These are phyloP conservation scores for Lobosporangium transversale DNA, from an alignment of 192 early-diverging fungal genomes.

Conservation along the genomic window DNA sequence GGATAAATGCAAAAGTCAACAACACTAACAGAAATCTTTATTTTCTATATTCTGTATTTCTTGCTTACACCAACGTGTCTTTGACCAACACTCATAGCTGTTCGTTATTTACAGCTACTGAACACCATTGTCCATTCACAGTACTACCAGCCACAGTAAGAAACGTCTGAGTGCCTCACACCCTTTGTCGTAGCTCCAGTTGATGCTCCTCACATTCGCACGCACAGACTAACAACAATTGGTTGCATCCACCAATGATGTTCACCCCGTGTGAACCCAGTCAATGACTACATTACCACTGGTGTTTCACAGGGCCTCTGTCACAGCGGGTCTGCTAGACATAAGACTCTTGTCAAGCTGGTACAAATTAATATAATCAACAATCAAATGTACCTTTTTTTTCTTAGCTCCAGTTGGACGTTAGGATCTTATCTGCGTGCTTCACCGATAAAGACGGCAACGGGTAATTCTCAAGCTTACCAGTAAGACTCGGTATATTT, in stretches of 20 bases:
- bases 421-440: conserved; percentile 41
- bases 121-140: too few relatives aligned
- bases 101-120: too few relatives aligned
- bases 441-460: not conserved
- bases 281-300: conserved; percentile 22
- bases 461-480: not conserved
- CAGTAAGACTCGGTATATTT: not conserved
- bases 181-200: conserved; percentile 3
- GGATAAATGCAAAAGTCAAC: too few relatives aligned
- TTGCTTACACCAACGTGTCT: not conserved
- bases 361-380: conserved; percentile 55
- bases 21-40: too few relatives aligned
- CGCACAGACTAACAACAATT: conserved; percentile 11
- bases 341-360: conserved; percentile 61
- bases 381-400: too few relatives aligned
- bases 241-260: conserved; percentile 39
- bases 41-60: not conserved
- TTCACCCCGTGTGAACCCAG: conserved; percentile 31
- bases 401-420: conserved; percentile 73
- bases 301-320: conserved; percentile 17
- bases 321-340: conserved; percentile 67
- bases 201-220: not conserved
- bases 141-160: not conserved
- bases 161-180: not conserved
- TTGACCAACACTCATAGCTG: not conserved